Evolutionary conservation across 257 asterid genomes (phyloP).

Genomic region (Nicotiana sylvestris): DNA sequence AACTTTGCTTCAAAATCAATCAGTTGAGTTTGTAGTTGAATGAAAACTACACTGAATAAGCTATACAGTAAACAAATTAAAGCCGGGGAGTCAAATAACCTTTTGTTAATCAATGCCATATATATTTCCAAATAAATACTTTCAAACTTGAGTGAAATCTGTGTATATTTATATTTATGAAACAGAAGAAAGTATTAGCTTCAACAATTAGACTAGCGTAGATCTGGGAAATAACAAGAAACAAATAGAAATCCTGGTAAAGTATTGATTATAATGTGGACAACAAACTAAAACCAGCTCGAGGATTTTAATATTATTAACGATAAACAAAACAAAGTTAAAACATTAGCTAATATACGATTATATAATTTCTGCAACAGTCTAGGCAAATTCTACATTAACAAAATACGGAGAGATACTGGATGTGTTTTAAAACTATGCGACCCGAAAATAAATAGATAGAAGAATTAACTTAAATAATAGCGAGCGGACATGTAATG

Average conservation of each 20-base stretch:
- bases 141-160: neutral
- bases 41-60: neutral
- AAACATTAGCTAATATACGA: neutral
- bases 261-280: neutral
- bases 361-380: neutral
- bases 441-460: too few species aligned
- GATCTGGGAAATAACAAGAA: neutral
- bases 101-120: neutral
- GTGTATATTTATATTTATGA: neutral
- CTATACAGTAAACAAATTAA: neutral
- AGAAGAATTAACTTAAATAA: too few species aligned
- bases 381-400: neutral
- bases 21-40: neutral
- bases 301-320: neutral
- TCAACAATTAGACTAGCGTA: neutral
- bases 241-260: neutral
- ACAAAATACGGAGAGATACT: neutral
- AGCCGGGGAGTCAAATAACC: neutral
- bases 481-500: too few species aligned
- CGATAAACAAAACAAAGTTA: neutral
- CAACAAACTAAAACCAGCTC: neutral
- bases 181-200: neutral
- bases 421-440: too few species aligned
- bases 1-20: neutral
- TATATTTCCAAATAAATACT: neutral